Evolutionary conservation across 345 rosid species (phyloP).

Genomic region (Capsella bursapastoris): DNA sequence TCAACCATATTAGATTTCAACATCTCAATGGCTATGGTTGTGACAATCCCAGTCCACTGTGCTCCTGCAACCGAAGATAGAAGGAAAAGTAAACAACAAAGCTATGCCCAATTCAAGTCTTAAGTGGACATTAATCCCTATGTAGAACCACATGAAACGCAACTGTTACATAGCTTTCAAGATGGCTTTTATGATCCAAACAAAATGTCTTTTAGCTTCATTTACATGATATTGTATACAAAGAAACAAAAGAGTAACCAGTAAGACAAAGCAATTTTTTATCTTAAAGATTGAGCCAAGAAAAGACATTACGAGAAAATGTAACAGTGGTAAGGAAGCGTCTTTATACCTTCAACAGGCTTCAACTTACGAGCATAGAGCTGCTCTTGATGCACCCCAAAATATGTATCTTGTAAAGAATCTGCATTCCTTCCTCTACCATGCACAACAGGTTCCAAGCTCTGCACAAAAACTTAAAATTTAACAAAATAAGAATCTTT

Average conservation of each 20-base stretch:
- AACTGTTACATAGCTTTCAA: slow-evolving; percentile 3
- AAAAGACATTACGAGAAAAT: neutral
- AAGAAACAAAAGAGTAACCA: neutral
- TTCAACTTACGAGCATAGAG: slow-evolving; percentile 87
- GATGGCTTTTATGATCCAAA: slow-evolving; percentile 4
- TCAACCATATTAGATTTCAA: slow-evolving; percentile 85
- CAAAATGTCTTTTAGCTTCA: neutral
- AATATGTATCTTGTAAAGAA: slow-evolving; percentile 80
- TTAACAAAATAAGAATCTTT: slow-evolving; percentile 19
- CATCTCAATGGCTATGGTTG: slow-evolving; percentile 96
- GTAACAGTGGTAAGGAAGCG: neutral
- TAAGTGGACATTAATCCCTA: neutral
- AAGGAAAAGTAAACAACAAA: slow-evolving; percentile 23
- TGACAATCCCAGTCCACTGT: slow-evolving; percentile 98
- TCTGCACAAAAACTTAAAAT: slow-evolving; percentile 46
- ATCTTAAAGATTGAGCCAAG: neutral
- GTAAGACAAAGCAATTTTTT: neutral
- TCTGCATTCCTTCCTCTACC: slow-evolving; percentile 81
- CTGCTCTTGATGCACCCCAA: slow-evolving; percentile 79
- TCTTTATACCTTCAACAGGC: slow-evolving; percentile 75
- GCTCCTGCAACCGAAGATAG: slow-evolving; percentile 63
- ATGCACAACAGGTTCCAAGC: slow-evolving; percentile 81
- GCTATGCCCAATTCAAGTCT: slow-evolving; percentile 11
- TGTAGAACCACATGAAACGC: slow-evolving; percentile 3
- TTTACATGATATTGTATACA: neutral